These are phyloP conservation scores for Protomyces lactucae-debilis DNA, from an alignment of 1,139 yeast genomes.

Conservation along the genomic window DNA sequence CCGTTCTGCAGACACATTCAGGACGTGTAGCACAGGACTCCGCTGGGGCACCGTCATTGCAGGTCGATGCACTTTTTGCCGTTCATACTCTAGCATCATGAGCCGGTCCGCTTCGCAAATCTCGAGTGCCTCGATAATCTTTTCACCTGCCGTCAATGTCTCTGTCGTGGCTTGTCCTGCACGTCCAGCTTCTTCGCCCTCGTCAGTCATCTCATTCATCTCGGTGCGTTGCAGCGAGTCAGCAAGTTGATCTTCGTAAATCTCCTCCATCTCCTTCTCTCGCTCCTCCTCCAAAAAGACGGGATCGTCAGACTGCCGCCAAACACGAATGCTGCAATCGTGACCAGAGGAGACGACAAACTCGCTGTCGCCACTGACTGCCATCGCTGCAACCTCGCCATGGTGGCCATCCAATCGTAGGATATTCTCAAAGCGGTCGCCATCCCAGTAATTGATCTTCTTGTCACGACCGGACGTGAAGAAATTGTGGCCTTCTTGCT, in stretches of 20 bases:
- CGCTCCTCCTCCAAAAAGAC: conserved; percentile 93
- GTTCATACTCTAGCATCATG: conserved; percentile 50
- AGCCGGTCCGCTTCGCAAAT: conserved; percentile 69
- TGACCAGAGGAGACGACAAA: conserved; percentile 84
- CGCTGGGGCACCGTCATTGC: conserved; percentile 57
- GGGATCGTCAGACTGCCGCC: conserved; percentile 91
- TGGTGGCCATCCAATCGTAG: conserved; percentile 83
- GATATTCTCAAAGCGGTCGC: conserved; percentile 89
- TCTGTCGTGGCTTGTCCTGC: conserved; percentile 84
- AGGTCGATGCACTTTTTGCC: conserved; percentile 44
- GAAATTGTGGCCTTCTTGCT: conserved; percentile 80
- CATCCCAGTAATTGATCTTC: conserved; percentile 92
- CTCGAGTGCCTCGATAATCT: conserved; percentile 85
- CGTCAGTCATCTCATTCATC: conserved; percentile 43
- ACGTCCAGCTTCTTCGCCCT: conserved; percentile 51
- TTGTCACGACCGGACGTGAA: conserved; percentile 90
- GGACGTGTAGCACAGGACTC: conserved; percentile 66
- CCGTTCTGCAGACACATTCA: conserved; percentile 61
- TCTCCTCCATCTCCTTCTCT: conserved; percentile 90
- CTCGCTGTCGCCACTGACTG: conserved; percentile 66
- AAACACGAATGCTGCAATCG: conserved; percentile 83
- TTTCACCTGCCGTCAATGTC: conserved; percentile 91
- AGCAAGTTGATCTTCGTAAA: conserved; percentile 71
- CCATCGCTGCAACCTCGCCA: conserved; percentile 87
- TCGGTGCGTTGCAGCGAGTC: conserved; percentile 64